Evolutionary conservation across 257 asterid genomes (phyloP).

Genomic region (Fraxinus cuspidata): DNA sequence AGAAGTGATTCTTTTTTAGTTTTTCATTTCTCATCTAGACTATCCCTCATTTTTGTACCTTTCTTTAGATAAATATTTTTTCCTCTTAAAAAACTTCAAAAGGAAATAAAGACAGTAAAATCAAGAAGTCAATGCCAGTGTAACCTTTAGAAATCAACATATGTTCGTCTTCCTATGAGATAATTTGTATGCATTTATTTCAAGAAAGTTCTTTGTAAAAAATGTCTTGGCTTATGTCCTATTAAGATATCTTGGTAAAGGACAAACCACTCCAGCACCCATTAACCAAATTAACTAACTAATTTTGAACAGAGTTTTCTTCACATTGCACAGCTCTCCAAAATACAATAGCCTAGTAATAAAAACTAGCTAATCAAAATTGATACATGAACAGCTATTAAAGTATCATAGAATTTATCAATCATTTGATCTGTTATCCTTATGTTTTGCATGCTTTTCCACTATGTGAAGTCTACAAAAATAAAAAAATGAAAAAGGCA

Average conservation of each 20-base stretch:
- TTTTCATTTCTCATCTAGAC: background rate
- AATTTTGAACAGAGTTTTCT: background rate
- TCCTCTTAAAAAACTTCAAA: background rate
- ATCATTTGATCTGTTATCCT: background rate
- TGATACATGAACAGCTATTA: constrained; percentile 1
- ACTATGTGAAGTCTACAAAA: constrained; percentile 9
- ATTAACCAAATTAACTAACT: constrained; percentile 7
- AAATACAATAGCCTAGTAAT: background rate
- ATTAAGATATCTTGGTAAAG: constrained; percentile 3
- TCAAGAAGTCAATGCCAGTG: background rate
- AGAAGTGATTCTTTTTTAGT: background rate
- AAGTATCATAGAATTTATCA: constrained; percentile 3
- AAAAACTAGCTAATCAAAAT: background rate
- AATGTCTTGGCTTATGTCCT: constrained; percentile 2
- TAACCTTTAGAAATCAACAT: background rate
- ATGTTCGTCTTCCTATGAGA: constrained; percentile 8
- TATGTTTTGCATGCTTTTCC: constrained; percentile 7
- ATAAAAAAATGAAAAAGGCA: background rate
- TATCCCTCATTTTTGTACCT: background rate
- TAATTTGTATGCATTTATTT: constrained; percentile 4
- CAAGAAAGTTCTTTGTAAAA: background rate
- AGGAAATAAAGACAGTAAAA: background rate
- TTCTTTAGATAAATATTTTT: background rate
- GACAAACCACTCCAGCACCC: constrained; percentile 11
- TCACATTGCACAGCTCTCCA: background rate